Evolutionary conservation across 1,284 basidiomycete species (phyloP), one percentile per base, ranked within the genome.

Genomic region (Pseudozyma sp.): DNA sequence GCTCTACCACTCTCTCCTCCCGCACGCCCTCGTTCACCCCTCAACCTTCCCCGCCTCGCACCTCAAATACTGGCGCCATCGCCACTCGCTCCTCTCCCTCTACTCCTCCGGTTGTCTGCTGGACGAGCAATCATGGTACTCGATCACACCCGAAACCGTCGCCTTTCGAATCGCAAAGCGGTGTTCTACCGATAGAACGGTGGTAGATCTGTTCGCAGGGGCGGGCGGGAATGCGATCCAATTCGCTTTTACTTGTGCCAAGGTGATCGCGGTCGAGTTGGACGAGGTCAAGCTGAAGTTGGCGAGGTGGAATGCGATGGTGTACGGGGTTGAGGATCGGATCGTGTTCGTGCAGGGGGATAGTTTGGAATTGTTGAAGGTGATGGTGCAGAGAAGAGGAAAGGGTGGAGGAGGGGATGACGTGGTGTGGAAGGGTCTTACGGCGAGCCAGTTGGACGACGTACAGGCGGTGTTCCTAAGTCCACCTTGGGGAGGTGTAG

Each of bases 141-240:
- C 93, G 64, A 91, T 99, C 56, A 99, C 97, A 0, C 96, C 97
- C 0, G 95, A 99, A 80, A 88, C 88, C 37, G 91, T 99, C 16
- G 97, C 96, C 4, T 86, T 89, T 66, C 94, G 94, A 81, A 97
- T 97, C 50, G 96, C 97, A 0, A 91, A 94, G 72, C 87, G 95
- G 31, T 97, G 95, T 86, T 68, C 85, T 0, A 70, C 71, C 39
- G 70, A 81, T 7, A 40, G 54, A 0, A 70, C 76, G 3, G 87
- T 95, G 52, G 87, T 96, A 30, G 97, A 99, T 81, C 94, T 94
- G 0, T 99, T 98, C 82, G 97, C 94, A 81, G 97, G 97, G 0
- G 95, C 98, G 0, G 97, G 97, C 9, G 97, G 97, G 4, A 99
- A 99, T 80, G 90, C 94, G 0, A 99, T 99, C 61, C 94, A 94